A percentile compares a stretch with the other conserved stretches of the same genome.
These are phyloP conservation scores for Ustulina deusta DNA, from an alignment of 2,329 filamentous ascomycete species.

Conservation along the genomic window DNA sequence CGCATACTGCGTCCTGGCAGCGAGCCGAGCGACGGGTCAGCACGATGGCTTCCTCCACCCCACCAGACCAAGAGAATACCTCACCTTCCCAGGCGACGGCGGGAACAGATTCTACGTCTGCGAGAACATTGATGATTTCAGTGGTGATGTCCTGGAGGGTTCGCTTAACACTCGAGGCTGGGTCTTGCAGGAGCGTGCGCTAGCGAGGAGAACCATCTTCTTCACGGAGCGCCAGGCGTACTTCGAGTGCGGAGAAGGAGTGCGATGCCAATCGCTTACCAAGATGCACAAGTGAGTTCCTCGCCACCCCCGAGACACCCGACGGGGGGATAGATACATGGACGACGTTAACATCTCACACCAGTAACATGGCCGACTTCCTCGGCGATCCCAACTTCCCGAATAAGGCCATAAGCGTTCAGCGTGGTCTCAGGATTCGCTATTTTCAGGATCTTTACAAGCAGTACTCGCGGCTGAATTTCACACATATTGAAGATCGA, in stretches of 20 bases:
- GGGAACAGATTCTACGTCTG: conserved; percentile 47
- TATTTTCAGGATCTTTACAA: conserved; percentile 34
- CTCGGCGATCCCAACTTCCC: conserved; percentile 49
- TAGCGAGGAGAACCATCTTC: conserved; percentile 54
- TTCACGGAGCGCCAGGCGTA: conserved; percentile 54
- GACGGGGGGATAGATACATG: not conserved
- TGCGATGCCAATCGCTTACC: conserved; percentile 52
- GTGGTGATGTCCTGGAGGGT: conserved; percentile 48
- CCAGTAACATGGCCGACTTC: conserved; percentile 44
- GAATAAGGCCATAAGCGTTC: conserved; percentile 16
- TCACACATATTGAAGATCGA: conserved; percentile 29
- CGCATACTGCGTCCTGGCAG: conserved; percentile 47
- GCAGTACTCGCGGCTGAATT: conserved; percentile 28
- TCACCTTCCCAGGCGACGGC: conserved; percentile 11
- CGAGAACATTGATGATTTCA: conserved; percentile 51
- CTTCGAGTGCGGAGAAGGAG: conserved; percentile 54
- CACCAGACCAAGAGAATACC: conserved; percentile 2
- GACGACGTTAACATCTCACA: not conserved
- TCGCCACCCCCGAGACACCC: not conserved
- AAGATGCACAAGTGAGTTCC: conserved; percentile 51
- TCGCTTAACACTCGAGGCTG: conserved; percentile 53
- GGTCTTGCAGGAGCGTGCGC: conserved; percentile 55
- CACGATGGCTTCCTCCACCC: conserved; percentile 43
- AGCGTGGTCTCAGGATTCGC: conserved; percentile 23
- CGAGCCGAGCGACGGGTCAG: conserved; percentile 35